These are phyloP conservation scores for Daldinia sp. DNA, from an alignment of 2,329 filamentous ascomycete species.

Conservation along the genomic window DNA sequence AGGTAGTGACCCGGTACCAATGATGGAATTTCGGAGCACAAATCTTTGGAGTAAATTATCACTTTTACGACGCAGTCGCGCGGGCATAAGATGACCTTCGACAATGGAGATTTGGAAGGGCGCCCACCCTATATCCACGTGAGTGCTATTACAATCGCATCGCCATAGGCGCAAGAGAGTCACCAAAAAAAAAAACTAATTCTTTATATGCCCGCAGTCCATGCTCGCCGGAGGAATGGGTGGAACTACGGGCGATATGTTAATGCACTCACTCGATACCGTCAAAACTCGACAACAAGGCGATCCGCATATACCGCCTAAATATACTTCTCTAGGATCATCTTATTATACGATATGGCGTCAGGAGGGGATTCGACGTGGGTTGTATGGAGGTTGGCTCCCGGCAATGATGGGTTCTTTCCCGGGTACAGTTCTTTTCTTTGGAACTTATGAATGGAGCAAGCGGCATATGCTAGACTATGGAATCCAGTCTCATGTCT, in stretches of 20 bases:
- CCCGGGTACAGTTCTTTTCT: conserved; percentile 93
- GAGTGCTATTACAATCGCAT: conserved; percentile 50
- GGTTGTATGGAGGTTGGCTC: conserved; percentile 92
- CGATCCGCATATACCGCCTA: conserved; percentile 91
- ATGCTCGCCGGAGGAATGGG: conserved; percentile 97
- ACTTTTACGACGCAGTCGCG: conserved; percentile 36
- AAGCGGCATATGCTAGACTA: conserved; percentile 89
- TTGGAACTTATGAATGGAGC: conserved; percentile 95
- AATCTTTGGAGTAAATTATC: conserved; percentile 42
- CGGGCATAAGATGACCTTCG: conserved; percentile 54
- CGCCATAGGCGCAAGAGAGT: conserved; percentile 18
- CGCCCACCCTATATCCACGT: conserved; percentile 75
- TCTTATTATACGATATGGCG: conserved; percentile 94
- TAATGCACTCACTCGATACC: conserved; percentile 99
- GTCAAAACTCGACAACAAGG: conserved; percentile 99
- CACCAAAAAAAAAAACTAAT: conserved; percentile 41
- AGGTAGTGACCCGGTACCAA: conserved; percentile 35
- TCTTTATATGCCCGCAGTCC: conserved; percentile 65
- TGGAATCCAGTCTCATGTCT: conserved; percentile 83
- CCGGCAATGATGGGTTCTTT: conserved; percentile 94
- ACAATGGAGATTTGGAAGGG: conserved; percentile 64
- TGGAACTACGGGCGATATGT: conserved; percentile 92
- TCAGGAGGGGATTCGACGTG: conserved; percentile 87
- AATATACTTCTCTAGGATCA: conserved; percentile 89
- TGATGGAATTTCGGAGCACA: conserved; percentile 48